These are phyloP conservation scores for Umbelopsis isabellina DNA, from an alignment of 192 early-diverging fungal genomes.

Conservation along the genomic window DNA sequence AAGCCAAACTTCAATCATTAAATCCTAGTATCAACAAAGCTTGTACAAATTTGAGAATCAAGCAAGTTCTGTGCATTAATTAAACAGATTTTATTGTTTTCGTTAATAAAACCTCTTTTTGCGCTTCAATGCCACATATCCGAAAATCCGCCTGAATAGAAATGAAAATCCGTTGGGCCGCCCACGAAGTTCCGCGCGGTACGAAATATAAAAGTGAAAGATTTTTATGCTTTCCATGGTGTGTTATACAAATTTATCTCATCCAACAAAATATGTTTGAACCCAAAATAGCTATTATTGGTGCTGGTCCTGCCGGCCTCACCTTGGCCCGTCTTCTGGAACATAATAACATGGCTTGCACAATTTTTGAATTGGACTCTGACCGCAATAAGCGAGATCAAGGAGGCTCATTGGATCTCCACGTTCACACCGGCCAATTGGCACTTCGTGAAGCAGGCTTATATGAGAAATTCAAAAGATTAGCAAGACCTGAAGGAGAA, in stretches of 20 bases:
- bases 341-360: slow-evolving; percentile 27
- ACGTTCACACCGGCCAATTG: slow-evolving; percentile 29
- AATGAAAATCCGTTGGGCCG: no score
- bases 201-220: no score
- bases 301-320: slow-evolving; percentile 58
- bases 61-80: slow-evolving; percentile 13
- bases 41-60: background rate
- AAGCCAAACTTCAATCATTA: background rate
- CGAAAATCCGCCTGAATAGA: background rate
- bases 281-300: slow-evolving; percentile 49
- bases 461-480: slow-evolving; percentile 29
- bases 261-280: background rate
- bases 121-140: background rate
- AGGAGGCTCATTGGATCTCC: slow-evolving; percentile 34
- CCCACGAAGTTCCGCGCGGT: no score
- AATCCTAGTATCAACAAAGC: background rate
- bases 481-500: slow-evolving; percentile 45
- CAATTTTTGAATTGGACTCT: slow-evolving; percentile 49
- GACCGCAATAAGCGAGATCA: slow-evolving; percentile 39
- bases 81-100: background rate
- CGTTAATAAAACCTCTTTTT: background rate
- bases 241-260: no score
- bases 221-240: no score
- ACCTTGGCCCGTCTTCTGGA: slow-evolving; percentile 49
- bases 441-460: slow-evolving; percentile 41